Base-by-base conservation (phyloP, 768 basidiomycete genomes). In the Tulasnella sp. region DNA sequence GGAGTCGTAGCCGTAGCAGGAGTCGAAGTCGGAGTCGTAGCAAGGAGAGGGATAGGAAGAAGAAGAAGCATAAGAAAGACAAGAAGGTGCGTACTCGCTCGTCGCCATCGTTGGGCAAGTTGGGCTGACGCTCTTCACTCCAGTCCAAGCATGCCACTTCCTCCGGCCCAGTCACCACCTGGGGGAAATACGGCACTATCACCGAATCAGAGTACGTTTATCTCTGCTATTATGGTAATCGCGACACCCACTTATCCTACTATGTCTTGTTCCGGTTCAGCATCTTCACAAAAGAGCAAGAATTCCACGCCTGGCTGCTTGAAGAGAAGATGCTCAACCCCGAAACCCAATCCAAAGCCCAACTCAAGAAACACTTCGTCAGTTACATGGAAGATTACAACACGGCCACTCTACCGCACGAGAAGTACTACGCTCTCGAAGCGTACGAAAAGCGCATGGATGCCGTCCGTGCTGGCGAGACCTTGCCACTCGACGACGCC, bases 301-400 rank as follows among this genome's bases (percentile, higher is more conserved):
- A 98, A 85, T 98, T 97, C 85, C 89, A 94, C 76, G 90, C 93
- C 2, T 98, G 96, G 96, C 90, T 97, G 5, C 91, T 98, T 18
- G 96, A 98, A 84, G 96, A 98, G 84, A 91, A 94, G 71, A 94
- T 92, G 84, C 88, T 95, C 82, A 97, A 97, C 83, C 95, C 96
- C 0, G 96, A 97, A 85, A 92, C 92, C 3, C 87, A 96, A 71
- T 89, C 92, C 19, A 96, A 95, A 83, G 95, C 97, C 74, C 92
- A 93, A 81, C 91, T 90, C 80, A 92, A 91, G 85, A 96, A 95
- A 82, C 93, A 96, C 83, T 98, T 97, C 84, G 87, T 90, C 6
- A 88, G 89, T n/a, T 80, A 76, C 44, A 48, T 80, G 39, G 94
- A 95, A 84, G 94, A 95, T 83, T 95, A 88, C 83, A 94, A 95